A percentile compares a stretch with the other conserved stretches of the same genome.
These are phyloP conservation scores for Microstegium vimineum DNA, from an alignment of 176 grass and related monocot genomes.

Conservation along the genomic window DNA sequence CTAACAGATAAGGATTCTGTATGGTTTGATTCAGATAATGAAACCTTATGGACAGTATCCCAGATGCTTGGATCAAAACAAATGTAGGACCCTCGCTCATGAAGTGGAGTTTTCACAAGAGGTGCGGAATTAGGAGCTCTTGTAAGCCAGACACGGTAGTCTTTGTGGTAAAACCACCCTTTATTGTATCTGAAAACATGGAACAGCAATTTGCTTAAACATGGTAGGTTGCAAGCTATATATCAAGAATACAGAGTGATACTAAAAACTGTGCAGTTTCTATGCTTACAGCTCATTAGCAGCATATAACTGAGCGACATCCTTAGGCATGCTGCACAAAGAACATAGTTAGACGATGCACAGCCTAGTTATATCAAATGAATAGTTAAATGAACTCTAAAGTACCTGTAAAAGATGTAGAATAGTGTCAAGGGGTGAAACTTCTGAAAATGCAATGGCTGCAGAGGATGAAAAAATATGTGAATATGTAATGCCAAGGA, in stretches of 20 bases:
- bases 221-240: background rate
- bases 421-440: constrained; percentile 72
- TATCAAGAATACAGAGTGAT: background rate
- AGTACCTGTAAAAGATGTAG: constrained; percentile 96
- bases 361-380: constrained; percentile 1
- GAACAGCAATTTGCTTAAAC: constrained; percentile 3
- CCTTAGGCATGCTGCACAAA: constrained; percentile 93
- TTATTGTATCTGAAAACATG: constrained; percentile 54
- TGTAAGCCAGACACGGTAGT: constrained; percentile 67
- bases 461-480: constrained; percentile 28
- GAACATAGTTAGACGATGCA: constrained; percentile 24
- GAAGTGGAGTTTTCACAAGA: constrained; percentile 54
- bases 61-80: constrained; percentile 73
- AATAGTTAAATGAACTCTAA: constrained; percentile 24
- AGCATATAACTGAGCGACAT: constrained; percentile 86
- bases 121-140: constrained; percentile 57
- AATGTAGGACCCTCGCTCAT: constrained; percentile 79
- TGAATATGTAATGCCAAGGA: constrained; percentile 28
- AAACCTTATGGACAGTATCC: constrained; percentile 81
- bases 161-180: constrained; percentile 96
- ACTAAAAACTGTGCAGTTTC: background rate
- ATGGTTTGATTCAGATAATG: background rate
- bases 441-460: constrained; percentile 71
- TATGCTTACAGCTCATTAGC: constrained; percentile 80
- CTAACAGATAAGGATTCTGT: background rate